A percentile compares a stretch with the other conserved stretches of the same genome.
Evolutionary conservation across 2,329 filamentous ascomycete genomes (phyloP).

Genomic region (Aspergillus amoenus): DNA sequence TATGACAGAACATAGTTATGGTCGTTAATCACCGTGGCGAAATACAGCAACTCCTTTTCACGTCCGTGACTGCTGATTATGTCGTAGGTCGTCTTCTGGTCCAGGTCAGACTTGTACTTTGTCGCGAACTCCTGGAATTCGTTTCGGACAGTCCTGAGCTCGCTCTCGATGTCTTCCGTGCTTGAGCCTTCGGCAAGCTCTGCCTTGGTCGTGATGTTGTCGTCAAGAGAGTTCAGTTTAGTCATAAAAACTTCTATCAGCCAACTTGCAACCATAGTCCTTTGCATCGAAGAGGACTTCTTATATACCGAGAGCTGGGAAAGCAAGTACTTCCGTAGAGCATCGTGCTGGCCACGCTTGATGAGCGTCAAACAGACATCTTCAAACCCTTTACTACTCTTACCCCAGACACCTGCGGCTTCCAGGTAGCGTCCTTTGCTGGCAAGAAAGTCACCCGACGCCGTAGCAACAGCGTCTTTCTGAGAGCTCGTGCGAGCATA

Average conservation of each 20-base stretch:
- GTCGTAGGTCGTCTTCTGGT: conserved; percentile 90
- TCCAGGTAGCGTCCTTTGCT: conserved; percentile 79
- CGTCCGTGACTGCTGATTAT: conserved; percentile 93
- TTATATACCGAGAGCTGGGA: conserved; percentile 81
- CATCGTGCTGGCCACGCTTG: conserved; percentile 85
- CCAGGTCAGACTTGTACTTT: conserved; percentile 82
- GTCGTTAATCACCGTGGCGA: conserved; percentile 83
- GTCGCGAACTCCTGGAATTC: conserved; percentile 88
- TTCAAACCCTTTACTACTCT: conserved; percentile 95
- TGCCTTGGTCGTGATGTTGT: conserved; percentile 86
- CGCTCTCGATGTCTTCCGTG: conserved; percentile 64
- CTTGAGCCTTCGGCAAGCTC: conserved; percentile 73
- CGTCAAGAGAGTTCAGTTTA: conserved; percentile 90
- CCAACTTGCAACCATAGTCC: conserved; percentile 94
- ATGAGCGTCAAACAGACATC: conserved; percentile 91
- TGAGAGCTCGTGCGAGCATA: conserved; percentile 79
- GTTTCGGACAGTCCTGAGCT: conserved; percentile 67
- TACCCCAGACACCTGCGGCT: conserved; percentile 86
- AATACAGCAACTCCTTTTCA: conserved; percentile 88
- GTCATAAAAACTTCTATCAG: conserved; percentile 96
- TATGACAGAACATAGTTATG: conserved; percentile 94
- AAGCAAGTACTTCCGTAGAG: conserved; percentile 82
- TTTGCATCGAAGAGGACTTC: conserved; percentile 84
- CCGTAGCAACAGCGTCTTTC: conserved; percentile 86
- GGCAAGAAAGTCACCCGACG: conserved; percentile 85